Evolutionary conservation across 2,329 filamentous ascomycete genomes (phyloP).

Genomic region (Colletotrichum sp.): DNA sequence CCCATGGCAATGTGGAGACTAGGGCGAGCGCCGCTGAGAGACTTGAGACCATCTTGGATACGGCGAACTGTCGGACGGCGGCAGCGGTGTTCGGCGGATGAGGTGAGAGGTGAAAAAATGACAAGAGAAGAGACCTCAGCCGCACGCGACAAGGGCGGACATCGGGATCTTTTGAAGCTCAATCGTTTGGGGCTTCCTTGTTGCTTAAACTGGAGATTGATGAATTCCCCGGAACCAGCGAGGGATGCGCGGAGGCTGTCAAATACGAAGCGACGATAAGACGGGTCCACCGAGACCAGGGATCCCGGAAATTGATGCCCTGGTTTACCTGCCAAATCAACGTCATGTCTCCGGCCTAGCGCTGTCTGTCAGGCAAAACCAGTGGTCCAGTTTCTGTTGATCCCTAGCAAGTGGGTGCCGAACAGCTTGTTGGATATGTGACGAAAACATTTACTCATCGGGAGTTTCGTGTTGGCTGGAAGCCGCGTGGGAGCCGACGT

Average conservation of each 20-base stretch:
- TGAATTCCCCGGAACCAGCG: neutral
- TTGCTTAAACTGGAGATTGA: neutral
- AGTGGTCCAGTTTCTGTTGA: neutral
- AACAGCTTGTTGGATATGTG: neutral
- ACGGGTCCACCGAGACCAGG: slow-evolving; percentile 2
- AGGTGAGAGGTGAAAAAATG: neutral
- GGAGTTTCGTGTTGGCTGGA: neutral
- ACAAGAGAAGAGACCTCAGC: neutral
- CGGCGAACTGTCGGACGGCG: neutral
- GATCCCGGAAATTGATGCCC: neutral
- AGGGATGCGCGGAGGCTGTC: neutral
- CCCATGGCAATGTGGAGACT: neutral
- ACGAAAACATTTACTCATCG: neutral
- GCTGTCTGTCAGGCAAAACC: neutral
- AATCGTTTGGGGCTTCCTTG: neutral
- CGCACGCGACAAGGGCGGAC: neutral
- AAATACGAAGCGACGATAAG: slow-evolving; percentile 15
- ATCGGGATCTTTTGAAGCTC: neutral
- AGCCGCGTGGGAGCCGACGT: neutral
- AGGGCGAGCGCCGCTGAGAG: slow-evolving; percentile 6
- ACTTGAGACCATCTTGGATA: neutral
- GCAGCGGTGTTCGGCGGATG: neutral
- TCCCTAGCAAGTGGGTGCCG: neutral
- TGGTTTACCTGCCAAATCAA: neutral
- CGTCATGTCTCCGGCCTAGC: slow-evolving; percentile 13